These are phyloP conservation scores for Aspergillus udagawae DNA, from an alignment of 2,329 filamentous ascomycete species.

Conservation along the genomic window DNA sequence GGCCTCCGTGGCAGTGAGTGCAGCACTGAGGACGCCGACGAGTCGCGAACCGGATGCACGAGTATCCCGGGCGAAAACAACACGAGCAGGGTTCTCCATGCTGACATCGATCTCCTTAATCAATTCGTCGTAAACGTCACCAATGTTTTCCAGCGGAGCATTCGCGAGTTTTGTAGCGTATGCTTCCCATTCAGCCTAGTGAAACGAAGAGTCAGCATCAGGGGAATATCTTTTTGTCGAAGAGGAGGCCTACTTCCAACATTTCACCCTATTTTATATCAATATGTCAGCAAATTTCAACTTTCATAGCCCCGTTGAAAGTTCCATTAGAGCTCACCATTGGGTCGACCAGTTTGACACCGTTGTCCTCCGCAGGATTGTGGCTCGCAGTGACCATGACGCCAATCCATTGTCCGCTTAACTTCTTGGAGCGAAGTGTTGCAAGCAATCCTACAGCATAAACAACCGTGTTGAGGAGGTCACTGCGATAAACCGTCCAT, in stretches of 20 bases:
- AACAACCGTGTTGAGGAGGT: constrained; percentile 84
- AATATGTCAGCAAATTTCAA: constrained; percentile 8
- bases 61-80: constrained; percentile 89
- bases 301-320: neutral
- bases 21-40: constrained; percentile 72
- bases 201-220: constrained; percentile 17
- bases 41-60: constrained; percentile 85
- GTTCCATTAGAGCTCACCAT: constrained; percentile 52
- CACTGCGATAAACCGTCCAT: constrained; percentile 42
- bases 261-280: constrained; percentile 68
- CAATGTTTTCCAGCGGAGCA: constrained; percentile 69
- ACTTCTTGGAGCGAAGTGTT: constrained; percentile 81
- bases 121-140: constrained; percentile 71
- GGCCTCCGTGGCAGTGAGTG: constrained; percentile 69
- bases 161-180: constrained; percentile 90
- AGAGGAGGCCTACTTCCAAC: constrained; percentile 64
- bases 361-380: constrained; percentile 86
- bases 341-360: constrained; percentile 93
- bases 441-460: constrained; percentile 90
- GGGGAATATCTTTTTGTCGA: neutral
- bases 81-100: constrained; percentile 64
- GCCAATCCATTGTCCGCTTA: constrained; percentile 86
- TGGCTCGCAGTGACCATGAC: constrained; percentile 96
- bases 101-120: constrained; percentile 74
- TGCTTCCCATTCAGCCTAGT: constrained; percentile 75